Evolutionary conservation across 2,329 filamentous ascomycete species (phyloP).

Genomic region (Colletotrichum sp.): DNA sequence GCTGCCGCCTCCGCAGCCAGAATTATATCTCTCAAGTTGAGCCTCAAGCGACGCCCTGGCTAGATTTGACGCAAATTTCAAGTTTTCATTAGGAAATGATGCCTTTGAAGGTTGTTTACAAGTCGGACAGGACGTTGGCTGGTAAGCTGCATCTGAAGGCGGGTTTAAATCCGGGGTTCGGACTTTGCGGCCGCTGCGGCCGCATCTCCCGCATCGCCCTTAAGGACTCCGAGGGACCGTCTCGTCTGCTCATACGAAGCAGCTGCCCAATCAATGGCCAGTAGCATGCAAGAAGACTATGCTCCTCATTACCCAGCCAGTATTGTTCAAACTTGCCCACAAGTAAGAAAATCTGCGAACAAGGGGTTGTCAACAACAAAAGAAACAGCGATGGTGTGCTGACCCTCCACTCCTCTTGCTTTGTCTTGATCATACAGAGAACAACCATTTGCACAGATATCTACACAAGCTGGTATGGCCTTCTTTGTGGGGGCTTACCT

Average conservation of each 20-base stretch:
- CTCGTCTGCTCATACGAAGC: not conserved
- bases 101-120: not conserved
- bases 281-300: not conserved
- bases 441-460: not conserved
- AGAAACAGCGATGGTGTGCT: not conserved
- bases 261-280: fast-evolving
- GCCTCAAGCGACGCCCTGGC: not conserved
- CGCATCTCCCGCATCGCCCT: not conserved
- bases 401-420: not conserved
- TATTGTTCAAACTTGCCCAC: not conserved
- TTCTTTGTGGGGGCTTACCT: not conserved
- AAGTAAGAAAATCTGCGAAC: not conserved
- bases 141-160: not conserved
- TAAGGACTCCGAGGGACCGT: not conserved
- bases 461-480: not conserved
- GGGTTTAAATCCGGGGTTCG: not conserved
- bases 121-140: not conserved
- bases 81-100: no score
- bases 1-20: not conserved
- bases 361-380: not conserved
- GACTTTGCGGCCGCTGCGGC: not conserved
- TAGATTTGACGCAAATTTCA: not conserved
- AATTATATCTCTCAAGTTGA: not conserved
- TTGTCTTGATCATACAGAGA: not conserved
- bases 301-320: fast-evolving